Base-by-base conservation (phyloP, 2,329 filamentous ascomycete genomes). In the Magnaporthiopsis rhizophila region DNA sequence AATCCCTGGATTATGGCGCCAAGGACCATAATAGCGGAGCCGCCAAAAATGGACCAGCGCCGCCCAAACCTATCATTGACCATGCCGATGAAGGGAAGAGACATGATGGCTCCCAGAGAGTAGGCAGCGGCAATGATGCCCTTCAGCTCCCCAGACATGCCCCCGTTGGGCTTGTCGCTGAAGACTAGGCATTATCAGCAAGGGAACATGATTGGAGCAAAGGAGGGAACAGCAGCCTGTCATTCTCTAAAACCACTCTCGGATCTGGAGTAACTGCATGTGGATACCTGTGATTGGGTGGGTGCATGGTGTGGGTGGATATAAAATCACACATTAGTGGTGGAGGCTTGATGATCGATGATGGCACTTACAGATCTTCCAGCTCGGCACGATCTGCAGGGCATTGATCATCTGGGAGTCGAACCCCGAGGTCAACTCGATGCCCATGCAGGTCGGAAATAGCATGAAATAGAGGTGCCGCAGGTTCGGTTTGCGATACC, bases 361-460 rank as follows among this genome's bases (percentile, higher is more conserved):
- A 38, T 15, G 38, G 21, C 13, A 71, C 74, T 68, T 67, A 76
- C 75, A 77, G 0, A 68, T n/a, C 34, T 68, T 69, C 75, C 75
- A 77, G 1, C 71, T 72, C 0, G 74, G 75, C 3, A 77, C 72
- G 2, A 77, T 67, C 66, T 77, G 75, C 2, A 76, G 74, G 30
- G 75, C 70, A 65, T 77, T 77, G 68, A 77, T 77, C 64, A 77
- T 77, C 67, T 77, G 75, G 13, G 75, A 77, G 68, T 77, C 84
- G 68, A 86, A 86, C 0, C 84, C 83, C 4, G 82, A 84, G 0
- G 83, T 86, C 69, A 84, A 84, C 73, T 86, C 83, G 60, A 86
- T 84, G 56, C 83, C 83, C 71, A 86, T 82, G 70, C 81, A 81
- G 53, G 81, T 83, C 15, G 83, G 82, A 62, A 86, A 82, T 60